Percentiles rank a stretch among this genome's conserved stretches.
Conservation (phyloP, 192 early-diverging fungal genomes). For the Umbelopsis sp. region DNA sequence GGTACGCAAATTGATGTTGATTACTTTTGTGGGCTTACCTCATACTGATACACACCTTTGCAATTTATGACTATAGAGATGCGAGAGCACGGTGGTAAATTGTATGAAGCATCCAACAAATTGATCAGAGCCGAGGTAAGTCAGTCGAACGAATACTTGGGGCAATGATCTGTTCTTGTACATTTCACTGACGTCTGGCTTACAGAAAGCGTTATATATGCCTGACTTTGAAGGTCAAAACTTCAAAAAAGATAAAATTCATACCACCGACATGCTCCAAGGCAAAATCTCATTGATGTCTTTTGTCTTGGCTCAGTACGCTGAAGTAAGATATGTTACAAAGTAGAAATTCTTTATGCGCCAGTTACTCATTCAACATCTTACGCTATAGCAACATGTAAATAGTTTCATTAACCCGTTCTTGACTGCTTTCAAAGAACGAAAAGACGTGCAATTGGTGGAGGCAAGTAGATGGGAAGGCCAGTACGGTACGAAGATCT, state of each 20-base stretch:
- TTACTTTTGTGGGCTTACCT: neutral
- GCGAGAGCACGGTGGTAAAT: conserved; percentile 47
- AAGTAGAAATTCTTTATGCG: too few species aligned
- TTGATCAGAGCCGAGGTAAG: conserved; percentile 49
- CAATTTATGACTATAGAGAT: conserved; percentile 37
- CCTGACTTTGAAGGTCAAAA: conserved; percentile 52
- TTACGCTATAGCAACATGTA: conserved; percentile 34
- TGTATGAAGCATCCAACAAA: conserved; percentile 46
- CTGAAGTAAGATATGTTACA: conserved; percentile 35
- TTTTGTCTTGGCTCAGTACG: conserved; percentile 51
- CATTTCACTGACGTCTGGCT: neutral
- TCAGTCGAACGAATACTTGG: neutral
- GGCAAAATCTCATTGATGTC: conserved; percentile 50
- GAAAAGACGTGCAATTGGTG: conserved; percentile 43
- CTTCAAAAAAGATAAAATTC: conserved; percentile 37
- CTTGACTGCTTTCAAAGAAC: conserved; percentile 33
- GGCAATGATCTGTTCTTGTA: neutral
- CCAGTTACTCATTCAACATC: neutral
- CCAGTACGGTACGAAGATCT: too few species aligned
- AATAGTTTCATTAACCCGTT: conserved; percentile 50
- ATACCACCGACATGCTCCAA: conserved; percentile 43
- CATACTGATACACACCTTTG: conserved; percentile 33
- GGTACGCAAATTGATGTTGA: conserved; percentile 1
- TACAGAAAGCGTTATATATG: conserved; percentile 55
- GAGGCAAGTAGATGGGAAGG: conserved; percentile 35